Percentiles rank a stretch among this genome's conserved stretches.
Evolutionary conservation across 768 basidiomycete species (phyloP).

Genomic region (Tricholoma furcatifolium): DNA sequence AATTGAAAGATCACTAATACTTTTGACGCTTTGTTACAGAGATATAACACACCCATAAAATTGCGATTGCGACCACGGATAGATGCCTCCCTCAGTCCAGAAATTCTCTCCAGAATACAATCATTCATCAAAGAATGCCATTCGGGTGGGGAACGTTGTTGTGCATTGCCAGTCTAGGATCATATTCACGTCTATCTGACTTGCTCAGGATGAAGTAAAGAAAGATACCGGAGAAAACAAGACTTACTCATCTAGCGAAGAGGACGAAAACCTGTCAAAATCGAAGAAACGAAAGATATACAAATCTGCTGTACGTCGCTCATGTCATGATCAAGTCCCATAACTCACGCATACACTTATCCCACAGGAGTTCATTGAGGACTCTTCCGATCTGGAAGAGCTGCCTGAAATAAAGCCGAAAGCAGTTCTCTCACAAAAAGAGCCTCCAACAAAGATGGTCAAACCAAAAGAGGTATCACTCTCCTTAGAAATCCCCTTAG

Average conservation of each 20-base stretch:
- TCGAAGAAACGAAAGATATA: slow-evolving; percentile 17
- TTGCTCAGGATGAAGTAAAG: slow-evolving; percentile 13
- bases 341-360: slow-evolving; percentile 5
- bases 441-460: background rate
- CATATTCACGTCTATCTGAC: background rate
- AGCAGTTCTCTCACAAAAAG: background rate
- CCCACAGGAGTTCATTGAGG: slow-evolving; percentile 31
- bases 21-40: slow-evolving; percentile 23
- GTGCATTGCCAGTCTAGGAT: background rate
- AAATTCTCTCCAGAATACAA: slow-evolving; percentile 50
- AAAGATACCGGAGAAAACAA: slow-evolving; percentile 2
- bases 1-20: background rate
- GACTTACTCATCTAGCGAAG: background rate
- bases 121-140: slow-evolving; percentile 41
- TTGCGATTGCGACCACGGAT: slow-evolving; percentile 52
- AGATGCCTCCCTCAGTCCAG: slow-evolving; percentile 41
- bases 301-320: slow-evolving; percentile 35
- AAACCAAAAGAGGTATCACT: slow-evolving; percentile 5
- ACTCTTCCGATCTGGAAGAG: slow-evolving; percentile 38
- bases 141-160: slow-evolving; percentile 35
- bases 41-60: slow-evolving; percentile 45
- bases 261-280: background rate
- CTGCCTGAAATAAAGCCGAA: slow-evolving; percentile 5
- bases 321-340: background rate
- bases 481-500: background rate